A percentile compares a stretch with the other conserved stretches of the same genome.
Evolutionary conservation across 1,284 basidiomycete genomes (phyloP).

Genomic region (Wallemia ichthyophaga): DNA sequence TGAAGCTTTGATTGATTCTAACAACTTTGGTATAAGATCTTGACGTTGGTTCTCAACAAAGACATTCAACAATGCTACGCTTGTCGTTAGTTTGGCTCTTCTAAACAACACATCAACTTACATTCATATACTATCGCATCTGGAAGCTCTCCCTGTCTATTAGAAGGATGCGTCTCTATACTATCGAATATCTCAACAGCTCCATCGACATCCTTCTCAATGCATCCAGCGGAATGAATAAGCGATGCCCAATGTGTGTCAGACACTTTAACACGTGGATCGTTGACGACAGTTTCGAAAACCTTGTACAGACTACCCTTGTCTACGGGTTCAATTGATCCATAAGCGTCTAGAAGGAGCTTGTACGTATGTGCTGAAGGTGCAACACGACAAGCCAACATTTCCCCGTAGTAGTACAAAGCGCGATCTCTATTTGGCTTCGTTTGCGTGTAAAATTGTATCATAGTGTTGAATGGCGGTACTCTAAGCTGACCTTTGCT

Average conservation of each 20-base stretch:
- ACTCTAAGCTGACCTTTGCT: constrained; percentile 56
- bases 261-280: constrained; percentile 29
- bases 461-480: constrained; percentile 61
- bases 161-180: constrained; percentile 26
- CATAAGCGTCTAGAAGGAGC: constrained; percentile 73
- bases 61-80: constrained; percentile 47
- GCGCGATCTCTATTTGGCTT: constrained; percentile 53
- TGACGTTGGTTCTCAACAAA: constrained; percentile 46
- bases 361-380: constrained; percentile 81
- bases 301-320: constrained; percentile 39
- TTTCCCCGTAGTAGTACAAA: constrained; percentile 41
- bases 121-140: constrained; percentile 67
- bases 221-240: constrained; percentile 68
- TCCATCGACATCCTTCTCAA: constrained; percentile 40
- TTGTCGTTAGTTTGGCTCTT: not conserved
- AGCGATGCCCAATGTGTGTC: constrained; percentile 74
- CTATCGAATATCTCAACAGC: constrained; percentile 52
- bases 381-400: constrained; percentile 30
- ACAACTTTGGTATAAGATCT: constrained; percentile 44
- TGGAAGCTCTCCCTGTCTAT: constrained; percentile 17
- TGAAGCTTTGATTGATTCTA: constrained; percentile 28
- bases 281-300: constrained; percentile 29
- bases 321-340: constrained; percentile 55
- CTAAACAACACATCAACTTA: not conserved
- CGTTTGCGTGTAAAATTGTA: constrained; percentile 77